Conservation (phyloP, 2,329 filamentous ascomycete species). For the Rugonectria rugulosa region DNA sequence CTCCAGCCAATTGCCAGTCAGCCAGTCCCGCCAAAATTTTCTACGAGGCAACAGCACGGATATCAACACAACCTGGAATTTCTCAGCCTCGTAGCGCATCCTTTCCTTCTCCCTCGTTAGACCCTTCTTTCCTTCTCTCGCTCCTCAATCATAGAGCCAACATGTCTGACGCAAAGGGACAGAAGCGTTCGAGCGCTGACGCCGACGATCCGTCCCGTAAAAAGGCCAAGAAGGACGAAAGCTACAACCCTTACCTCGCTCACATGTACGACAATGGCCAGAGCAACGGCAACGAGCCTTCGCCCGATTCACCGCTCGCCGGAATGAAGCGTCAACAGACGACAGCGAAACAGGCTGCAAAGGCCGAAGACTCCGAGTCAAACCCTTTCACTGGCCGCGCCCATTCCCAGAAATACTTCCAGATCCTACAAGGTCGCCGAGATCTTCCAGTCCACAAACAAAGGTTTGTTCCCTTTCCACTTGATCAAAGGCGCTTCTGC, state of each 20-base stretch:
- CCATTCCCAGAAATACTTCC: slow-evolving; percentile 86
- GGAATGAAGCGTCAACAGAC: slow-evolving; percentile 80
- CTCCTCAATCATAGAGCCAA: slow-evolving; percentile 19
- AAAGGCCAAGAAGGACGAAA: slow-evolving; percentile 52
- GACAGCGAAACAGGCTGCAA: slow-evolving; percentile 75
- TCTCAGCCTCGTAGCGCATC: slow-evolving; percentile 36
- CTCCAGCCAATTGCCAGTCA: too few species aligned
- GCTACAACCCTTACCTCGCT: slow-evolving; percentile 86
- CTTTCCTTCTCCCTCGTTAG: slow-evolving; percentile 11
- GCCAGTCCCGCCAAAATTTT: slow-evolving; percentile 42
- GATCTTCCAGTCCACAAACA: slow-evolving; percentile 93
- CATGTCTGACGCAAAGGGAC: slow-evolving; percentile 51
- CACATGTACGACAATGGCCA: slow-evolving; percentile 75
- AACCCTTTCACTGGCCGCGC: slow-evolving; percentile 86
- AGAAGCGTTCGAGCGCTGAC: slow-evolving; percentile 56
- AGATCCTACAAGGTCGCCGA: slow-evolving; percentile 83
- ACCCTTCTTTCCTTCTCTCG: slow-evolving; percentile 5
- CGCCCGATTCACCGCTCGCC: slow-evolving; percentile 60
- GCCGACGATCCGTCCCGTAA: slow-evolving; percentile 51
- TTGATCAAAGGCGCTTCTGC: not conserved
- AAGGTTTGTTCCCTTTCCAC: slow-evolving; percentile 59
- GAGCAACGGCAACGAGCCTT: slow-evolving; percentile 47
- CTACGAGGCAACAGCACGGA: slow-evolving; percentile 29
- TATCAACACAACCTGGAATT: slow-evolving; percentile 20
- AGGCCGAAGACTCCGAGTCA: slow-evolving; percentile 78